Percentiles rank a stretch among this genome's conserved stretches.
Conservation (phyloP, 805 yeast genomes). For the Maudiozyma saulgeensis region DNA sequence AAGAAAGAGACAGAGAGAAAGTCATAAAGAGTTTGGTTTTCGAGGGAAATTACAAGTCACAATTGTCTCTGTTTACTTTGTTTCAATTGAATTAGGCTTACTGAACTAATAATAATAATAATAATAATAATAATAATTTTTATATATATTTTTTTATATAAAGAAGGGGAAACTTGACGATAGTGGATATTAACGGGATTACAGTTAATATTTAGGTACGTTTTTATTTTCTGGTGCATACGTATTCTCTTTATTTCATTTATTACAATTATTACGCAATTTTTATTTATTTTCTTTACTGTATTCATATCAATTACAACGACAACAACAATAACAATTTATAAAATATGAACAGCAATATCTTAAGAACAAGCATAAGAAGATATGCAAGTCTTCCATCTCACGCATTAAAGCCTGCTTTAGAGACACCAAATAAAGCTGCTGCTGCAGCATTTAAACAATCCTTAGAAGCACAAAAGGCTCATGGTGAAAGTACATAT, state of each 20-base stretch:
- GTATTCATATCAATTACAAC: not conserved
- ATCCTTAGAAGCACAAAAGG: conserved; percentile 51
- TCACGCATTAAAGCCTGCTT: conserved; percentile 40
- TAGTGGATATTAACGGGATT: no score
- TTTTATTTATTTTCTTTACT: not conserved
- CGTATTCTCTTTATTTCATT: not conserved
- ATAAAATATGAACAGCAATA: conserved; percentile 1
- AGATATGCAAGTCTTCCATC: conserved; percentile 32
- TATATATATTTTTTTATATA: not conserved
- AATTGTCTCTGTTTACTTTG: no score
- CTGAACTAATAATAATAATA: no score
- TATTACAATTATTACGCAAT: not conserved
- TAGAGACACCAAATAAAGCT: conserved; percentile 36
- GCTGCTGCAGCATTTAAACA: conserved; percentile 66
- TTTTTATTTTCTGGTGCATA: not conserved
- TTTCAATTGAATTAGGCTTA: no score
- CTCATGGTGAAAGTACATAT: conserved; percentile 74
- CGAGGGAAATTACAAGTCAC: no score
- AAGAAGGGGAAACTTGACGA: not conserved
- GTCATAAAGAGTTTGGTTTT: no score
- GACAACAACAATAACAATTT: not conserved
- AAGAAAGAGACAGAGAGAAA: not conserved
- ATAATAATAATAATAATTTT: no score
- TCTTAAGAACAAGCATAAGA: conserved; percentile 15
- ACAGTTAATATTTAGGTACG: no score